These are phyloP conservation scores for Kwoniella sp. DNA, from an alignment of 768 basidiomycete species.

Conservation along the genomic window DNA sequence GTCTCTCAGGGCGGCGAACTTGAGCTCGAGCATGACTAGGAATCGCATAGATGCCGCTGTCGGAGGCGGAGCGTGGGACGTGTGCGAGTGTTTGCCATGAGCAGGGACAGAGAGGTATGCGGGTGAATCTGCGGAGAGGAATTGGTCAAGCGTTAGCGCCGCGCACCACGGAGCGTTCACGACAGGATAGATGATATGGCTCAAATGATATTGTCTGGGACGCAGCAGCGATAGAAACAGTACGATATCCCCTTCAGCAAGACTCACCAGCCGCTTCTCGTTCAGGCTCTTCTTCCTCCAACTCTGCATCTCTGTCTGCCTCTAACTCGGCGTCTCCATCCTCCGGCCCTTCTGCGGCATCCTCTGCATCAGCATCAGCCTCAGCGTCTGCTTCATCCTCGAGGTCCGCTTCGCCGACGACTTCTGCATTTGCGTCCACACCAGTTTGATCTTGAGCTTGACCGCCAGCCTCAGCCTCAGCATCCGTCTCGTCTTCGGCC, in stretches of 20 bases:
- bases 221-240: neutral
- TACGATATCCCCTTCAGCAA: too few species aligned
- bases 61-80: conserved; percentile 41
- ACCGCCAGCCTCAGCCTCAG: conserved; percentile 1
- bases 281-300: conserved; percentile 5
- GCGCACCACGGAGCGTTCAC: neutral
- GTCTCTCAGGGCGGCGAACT: conserved; percentile 84
- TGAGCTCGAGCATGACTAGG: conserved; percentile 85
- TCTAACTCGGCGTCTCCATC: neutral
- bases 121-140: conserved; percentile 9
- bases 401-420: conserved; percentile 13
- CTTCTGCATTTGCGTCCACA: neutral
- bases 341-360: conserved; percentile 8
- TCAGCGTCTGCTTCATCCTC: neutral
- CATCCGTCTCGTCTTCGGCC: neutral
- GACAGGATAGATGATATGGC: too few species aligned
- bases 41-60: conserved; percentile 78
- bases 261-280: conserved; percentile 16
- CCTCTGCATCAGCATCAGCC: neutral
- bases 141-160: neutral
- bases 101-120: conserved; percentile 61
- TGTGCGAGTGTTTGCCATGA: conserved; percentile 54
- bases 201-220: too few species aligned
- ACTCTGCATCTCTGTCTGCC: neutral
- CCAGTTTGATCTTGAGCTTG: conserved; percentile 1